A percentile compares a stretch with the other conserved stretches of the same genome.
These are phyloP conservation scores for Murraya paniculata DNA, from an alignment of 345 rosid species.

Conservation along the genomic window DNA sequence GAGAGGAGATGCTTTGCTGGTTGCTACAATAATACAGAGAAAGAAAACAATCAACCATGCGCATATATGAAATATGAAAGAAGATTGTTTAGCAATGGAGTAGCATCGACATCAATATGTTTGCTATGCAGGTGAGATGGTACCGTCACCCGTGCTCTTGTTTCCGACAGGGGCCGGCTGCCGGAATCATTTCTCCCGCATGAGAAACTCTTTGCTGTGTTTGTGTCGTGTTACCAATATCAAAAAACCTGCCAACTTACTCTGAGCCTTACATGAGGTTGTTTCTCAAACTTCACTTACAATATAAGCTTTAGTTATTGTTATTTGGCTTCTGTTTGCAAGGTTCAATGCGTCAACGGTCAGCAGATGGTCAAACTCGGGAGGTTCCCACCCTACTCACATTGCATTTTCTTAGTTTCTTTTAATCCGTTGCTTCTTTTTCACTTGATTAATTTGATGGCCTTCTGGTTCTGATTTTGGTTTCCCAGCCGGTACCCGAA, in stretches of 20 bases:
- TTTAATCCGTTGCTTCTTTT: too few relatives aligned
- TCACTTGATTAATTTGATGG: too few relatives aligned
- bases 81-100: too few relatives aligned
- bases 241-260: neutral
- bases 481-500: too few relatives aligned
- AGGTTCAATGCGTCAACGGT: too few relatives aligned
- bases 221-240: too few relatives aligned
- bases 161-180: neutral
- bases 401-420: too few relatives aligned
- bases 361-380: too few relatives aligned
- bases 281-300: neutral
- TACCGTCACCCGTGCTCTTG: slow-evolving; percentile 31
- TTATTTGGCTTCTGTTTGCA: too few relatives aligned
- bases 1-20: neutral
- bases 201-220: slow-evolving; percentile 24
- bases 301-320: neutral
- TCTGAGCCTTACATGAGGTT: neutral
- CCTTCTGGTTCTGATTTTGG: too few relatives aligned
- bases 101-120: slow-evolving; percentile 18
- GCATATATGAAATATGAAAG: too few relatives aligned
- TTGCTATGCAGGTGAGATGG: slow-evolving; percentile 54
- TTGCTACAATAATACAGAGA: neutral
- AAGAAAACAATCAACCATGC: neutral
- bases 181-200: slow-evolving; percentile 43
- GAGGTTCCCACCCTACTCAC: too few relatives aligned